Conservation (phyloP, 2,329 filamentous ascomycete species). For the Pezicula neosporulosa region DNA sequence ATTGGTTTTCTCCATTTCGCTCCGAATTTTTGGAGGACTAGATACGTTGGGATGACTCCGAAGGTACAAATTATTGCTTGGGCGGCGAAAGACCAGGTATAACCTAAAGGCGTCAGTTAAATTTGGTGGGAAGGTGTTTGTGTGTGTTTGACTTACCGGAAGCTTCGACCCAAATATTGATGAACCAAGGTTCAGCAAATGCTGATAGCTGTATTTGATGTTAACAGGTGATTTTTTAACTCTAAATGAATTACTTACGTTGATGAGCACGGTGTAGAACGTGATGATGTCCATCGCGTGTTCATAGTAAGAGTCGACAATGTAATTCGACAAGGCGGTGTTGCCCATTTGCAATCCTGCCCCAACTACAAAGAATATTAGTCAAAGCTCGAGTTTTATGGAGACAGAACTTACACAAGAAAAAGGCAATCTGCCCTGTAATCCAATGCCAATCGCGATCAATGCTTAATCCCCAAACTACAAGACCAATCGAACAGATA, state of each 20-base stretch:
- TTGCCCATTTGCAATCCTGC: slow-evolving; percentile 55
- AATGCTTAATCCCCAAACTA: slow-evolving; percentile 53
- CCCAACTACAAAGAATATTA: slow-evolving; percentile 35
- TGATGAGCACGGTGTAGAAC: slow-evolving; percentile 52
- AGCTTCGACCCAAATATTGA: slow-evolving; percentile 22
- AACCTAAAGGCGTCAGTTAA: slow-evolving; percentile 10
- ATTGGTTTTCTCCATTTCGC: slow-evolving; percentile 13
- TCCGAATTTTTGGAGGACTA: slow-evolving; percentile 21
- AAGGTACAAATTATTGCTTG: slow-evolving; percentile 27
- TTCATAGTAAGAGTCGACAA: slow-evolving; percentile 52
- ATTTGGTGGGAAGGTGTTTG: neutral
- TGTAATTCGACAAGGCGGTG: slow-evolving; percentile 47
- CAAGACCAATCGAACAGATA: slow-evolving; percentile 44
- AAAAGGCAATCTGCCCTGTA: slow-evolving; percentile 52
- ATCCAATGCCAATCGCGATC: slow-evolving; percentile 53
- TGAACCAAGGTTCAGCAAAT: slow-evolving; percentile 23
- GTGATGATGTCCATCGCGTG: slow-evolving; percentile 51
- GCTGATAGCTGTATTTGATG: slow-evolving; percentile 10
- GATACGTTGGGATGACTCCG: slow-evolving; percentile 19
- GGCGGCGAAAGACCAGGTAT: slow-evolving; percentile 26
- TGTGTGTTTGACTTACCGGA: slow-evolving; percentile 5
- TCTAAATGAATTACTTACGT: slow-evolving; percentile 40
- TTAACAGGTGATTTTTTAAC: slow-evolving; percentile 16
- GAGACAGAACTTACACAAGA: slow-evolving; percentile 40
- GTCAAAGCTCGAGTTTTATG: neutral